phyloP scores from a whole-genome alignment of 441 rosid species.

The Eruca vesicaria region DNA sequence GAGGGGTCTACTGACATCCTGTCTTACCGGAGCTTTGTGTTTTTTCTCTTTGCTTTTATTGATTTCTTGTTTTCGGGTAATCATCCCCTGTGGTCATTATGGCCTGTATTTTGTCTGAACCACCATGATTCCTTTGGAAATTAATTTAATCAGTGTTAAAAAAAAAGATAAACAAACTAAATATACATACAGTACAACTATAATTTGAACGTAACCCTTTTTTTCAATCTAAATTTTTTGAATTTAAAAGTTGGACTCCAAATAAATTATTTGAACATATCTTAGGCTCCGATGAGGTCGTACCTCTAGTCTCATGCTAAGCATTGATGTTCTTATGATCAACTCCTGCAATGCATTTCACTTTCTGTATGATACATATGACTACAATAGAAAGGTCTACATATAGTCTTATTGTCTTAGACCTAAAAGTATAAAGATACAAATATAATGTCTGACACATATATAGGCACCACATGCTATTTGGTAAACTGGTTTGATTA shows the following conservation, averaged over 20 bases:
- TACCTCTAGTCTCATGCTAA: not conserved
- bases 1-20: too few relatives aligned
- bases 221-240: not conserved
- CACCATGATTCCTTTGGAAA: too few relatives aligned
- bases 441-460: not conserved
- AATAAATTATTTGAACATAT: not conserved
- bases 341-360: not conserved
- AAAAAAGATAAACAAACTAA: too few relatives aligned
- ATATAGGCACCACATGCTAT: not conserved
- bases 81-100: too few relatives aligned
- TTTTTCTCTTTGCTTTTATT: too few relatives aligned
- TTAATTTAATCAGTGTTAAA: too few relatives aligned
- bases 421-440: not conserved
- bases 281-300: not conserved
- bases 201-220: not conserved
- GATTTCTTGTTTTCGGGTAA: too few relatives aligned
- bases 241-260: not conserved
- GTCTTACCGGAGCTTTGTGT: too few relatives aligned
- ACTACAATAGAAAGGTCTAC: not conserved
- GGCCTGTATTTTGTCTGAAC: too few relatives aligned
- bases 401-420: not conserved
- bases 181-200: not conserved
- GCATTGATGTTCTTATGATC: not conserved
- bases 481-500: not conserved
- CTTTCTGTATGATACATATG: not conserved